These are phyloP conservation scores for Alternaria ventricosa DNA, from an alignment of 2,329 filamentous ascomycete species.

Conservation along the genomic window DNA sequence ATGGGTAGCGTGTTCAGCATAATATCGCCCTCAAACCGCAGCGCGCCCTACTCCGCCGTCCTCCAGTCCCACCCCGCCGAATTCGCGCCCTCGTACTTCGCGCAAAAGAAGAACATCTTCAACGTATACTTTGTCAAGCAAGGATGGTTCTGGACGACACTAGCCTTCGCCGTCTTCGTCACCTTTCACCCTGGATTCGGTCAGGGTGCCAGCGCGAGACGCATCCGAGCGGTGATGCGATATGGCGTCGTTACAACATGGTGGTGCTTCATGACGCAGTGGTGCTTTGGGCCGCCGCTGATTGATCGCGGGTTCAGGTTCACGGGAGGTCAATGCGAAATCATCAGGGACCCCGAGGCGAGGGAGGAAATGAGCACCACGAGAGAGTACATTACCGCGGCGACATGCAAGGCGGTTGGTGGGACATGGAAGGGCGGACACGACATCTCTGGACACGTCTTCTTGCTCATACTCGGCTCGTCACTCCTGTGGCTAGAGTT, in stretches of 20 bases:
- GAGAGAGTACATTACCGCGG: constrained; percentile 68
- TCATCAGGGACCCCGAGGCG: constrained; percentile 58
- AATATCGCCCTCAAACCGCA: constrained; percentile 73
- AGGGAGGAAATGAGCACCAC: constrained; percentile 55
- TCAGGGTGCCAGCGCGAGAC: constrained; percentile 51
- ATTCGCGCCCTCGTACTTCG: constrained; percentile 82
- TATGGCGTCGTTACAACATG: constrained; percentile 75
- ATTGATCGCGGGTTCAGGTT: constrained; percentile 90
- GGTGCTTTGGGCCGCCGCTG: constrained; percentile 90
- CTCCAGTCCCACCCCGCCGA: constrained; percentile 68
- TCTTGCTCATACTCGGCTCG: constrained; percentile 85
- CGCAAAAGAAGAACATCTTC: constrained; percentile 89
- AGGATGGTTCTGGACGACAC: constrained; percentile 90
- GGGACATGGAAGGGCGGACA: constrained; percentile 92
- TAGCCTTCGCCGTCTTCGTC: constrained; percentile 74
- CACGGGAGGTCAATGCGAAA: constrained; percentile 83
- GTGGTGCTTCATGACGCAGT: constrained; percentile 92
- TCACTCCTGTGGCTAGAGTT: constrained; percentile 84
- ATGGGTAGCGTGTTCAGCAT: constrained; percentile 82
- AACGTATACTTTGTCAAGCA: constrained; percentile 94
- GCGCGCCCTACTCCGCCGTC: constrained; percentile 66
- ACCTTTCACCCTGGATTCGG: constrained; percentile 68
- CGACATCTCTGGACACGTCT: constrained; percentile 95
- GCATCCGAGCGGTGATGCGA: constrained; percentile 67
- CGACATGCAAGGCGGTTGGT: constrained; percentile 81